Conservation (phyloP, 2,329 filamentous ascomycete species). For the Aureobasidium sp. region DNA sequence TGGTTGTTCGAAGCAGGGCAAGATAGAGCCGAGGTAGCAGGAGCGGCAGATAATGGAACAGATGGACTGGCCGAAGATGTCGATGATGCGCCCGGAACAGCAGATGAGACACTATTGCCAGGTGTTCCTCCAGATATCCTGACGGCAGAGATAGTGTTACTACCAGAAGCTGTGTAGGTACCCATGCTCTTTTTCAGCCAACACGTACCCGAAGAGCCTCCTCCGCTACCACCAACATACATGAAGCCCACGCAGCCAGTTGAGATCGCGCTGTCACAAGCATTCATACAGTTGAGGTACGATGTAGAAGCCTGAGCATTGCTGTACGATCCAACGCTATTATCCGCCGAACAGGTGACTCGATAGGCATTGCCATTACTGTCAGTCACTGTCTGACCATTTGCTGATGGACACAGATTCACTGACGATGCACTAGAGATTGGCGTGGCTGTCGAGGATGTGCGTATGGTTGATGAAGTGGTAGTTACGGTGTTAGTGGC, state of each 20-base stretch:
- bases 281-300: conserved; percentile 15
- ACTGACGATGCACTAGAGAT: conserved; percentile 14
- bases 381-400: conserved; percentile 1
- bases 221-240: conserved; percentile 13
- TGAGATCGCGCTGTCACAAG: conserved; percentile 11
- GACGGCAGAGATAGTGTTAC: conserved; percentile 13
- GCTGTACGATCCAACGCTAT: conserved; percentile 10
- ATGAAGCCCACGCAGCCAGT: conserved; percentile 14
- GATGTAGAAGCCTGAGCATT: conserved; percentile 9
- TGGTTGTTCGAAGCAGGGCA: conserved; percentile 19
- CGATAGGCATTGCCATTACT: background rate
- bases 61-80: background rate
- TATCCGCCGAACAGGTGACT: conserved; percentile 14
- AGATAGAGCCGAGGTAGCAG: conserved; percentile 14
- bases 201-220: conserved; percentile 16
- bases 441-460: conserved; percentile 10
- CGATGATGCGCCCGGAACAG: background rate
- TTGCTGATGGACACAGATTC: conserved; percentile 7
- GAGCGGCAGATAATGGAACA: conserved; percentile 13
- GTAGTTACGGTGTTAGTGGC: background rate
- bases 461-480: background rate
- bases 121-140: conserved; percentile 5
- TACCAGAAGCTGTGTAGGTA: conserved; percentile 8
- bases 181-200: conserved; percentile 17
- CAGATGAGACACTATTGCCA: background rate